Evolutionary conservation across 1,139 yeast species (phyloP).

Genomic region (Suzukiozyma palmioleophila): DNA sequence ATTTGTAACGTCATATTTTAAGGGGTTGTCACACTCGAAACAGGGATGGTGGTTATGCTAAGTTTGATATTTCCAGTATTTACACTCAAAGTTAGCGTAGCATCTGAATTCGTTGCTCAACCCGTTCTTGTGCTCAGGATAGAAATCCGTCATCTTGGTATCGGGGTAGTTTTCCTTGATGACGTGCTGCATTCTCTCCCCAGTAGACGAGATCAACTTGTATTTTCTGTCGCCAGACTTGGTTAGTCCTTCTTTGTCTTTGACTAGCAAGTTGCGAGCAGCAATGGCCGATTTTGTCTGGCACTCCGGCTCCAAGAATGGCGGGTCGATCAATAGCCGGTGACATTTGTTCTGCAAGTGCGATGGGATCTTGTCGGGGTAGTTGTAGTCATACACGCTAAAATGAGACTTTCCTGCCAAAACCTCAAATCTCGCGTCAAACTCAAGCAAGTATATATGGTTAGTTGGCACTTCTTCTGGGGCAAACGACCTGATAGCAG

Average conservation of each 20-base stretch:
- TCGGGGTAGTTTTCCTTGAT: slow-evolving; percentile 62
- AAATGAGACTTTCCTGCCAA: slow-evolving; percentile 67
- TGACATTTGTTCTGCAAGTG: slow-evolving; percentile 60
- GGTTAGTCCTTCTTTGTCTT: slow-evolving; percentile 34
- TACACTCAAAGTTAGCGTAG: slow-evolving; percentile 67
- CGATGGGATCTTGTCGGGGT: slow-evolving; percentile 61
- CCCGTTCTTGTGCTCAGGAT: slow-evolving; percentile 81
- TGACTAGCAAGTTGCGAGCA: slow-evolving; percentile 54
- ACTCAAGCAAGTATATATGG: slow-evolving; percentile 72
- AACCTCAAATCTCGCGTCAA: slow-evolving; percentile 67
- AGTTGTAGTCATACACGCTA: slow-evolving; percentile 68
- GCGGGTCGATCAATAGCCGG: slow-evolving; percentile 82
- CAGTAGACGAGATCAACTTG: slow-evolving; percentile 71
- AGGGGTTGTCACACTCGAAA: not conserved
- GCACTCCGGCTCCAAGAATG: slow-evolving; percentile 77
- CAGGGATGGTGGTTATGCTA: not conserved
- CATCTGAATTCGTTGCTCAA: slow-evolving; percentile 85
- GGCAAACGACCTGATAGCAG: slow-evolving; percentile 62
- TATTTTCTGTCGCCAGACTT: slow-evolving; percentile 38
- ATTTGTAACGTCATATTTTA: not conserved
- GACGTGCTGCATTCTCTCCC: slow-evolving; percentile 75
- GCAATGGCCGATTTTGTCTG: slow-evolving; percentile 72
- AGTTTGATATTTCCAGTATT: slow-evolving; percentile 28
- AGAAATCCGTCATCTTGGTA: slow-evolving; percentile 57
- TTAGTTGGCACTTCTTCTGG: slow-evolving; percentile 54